phyloP scores from a whole-genome alignment of 2,329 filamentous ascomycete genomes.

The Cladophialophora bantiana region DNA sequence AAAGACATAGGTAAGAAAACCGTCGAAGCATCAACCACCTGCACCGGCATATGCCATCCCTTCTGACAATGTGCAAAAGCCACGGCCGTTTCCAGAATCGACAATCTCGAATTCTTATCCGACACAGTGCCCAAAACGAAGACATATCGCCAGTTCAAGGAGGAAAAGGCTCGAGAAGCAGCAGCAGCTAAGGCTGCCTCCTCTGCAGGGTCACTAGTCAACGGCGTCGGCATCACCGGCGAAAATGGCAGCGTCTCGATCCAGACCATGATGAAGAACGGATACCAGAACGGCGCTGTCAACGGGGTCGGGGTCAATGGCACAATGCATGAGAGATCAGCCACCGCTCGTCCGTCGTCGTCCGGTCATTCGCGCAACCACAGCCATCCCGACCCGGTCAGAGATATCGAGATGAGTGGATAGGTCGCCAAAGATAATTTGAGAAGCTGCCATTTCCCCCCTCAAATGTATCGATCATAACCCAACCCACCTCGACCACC shows the following conservation, averaged over 20 bases:
- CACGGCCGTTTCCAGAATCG: conserved; percentile 82
- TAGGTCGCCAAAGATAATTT: not conserved
- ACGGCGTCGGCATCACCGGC: conserved; percentile 42
- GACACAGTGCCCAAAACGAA: conserved; percentile 89
- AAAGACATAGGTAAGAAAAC: conserved; percentile 78
- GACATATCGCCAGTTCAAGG: conserved; percentile 80
- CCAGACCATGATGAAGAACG: conserved; percentile 34
- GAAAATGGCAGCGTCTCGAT: conserved; percentile 35
- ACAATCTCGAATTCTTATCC: conserved; percentile 92
- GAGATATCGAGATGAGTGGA: conserved; percentile 37
- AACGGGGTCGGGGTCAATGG: conserved; percentile 30
- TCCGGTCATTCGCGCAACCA: conserved; percentile 27
- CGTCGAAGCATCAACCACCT: not conserved
- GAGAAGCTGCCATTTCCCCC: too few species aligned
- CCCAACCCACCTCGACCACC: too few species aligned
- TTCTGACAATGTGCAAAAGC: conserved; percentile 58
- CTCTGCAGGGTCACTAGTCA: conserved; percentile 42
- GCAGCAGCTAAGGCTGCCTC: conserved; percentile 41
- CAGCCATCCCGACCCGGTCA: conserved; percentile 34
- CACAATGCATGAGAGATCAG: conserved; percentile 12
- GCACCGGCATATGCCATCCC: not conserved
- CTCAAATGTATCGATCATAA: too few species aligned
- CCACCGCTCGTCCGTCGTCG: conserved; percentile 25
- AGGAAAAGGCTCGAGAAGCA: conserved; percentile 59
- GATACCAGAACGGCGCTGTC: conserved; percentile 27